phyloP scores from a whole-genome alignment of 805 yeast species.

The Spathaspora arborariae region DNA sequence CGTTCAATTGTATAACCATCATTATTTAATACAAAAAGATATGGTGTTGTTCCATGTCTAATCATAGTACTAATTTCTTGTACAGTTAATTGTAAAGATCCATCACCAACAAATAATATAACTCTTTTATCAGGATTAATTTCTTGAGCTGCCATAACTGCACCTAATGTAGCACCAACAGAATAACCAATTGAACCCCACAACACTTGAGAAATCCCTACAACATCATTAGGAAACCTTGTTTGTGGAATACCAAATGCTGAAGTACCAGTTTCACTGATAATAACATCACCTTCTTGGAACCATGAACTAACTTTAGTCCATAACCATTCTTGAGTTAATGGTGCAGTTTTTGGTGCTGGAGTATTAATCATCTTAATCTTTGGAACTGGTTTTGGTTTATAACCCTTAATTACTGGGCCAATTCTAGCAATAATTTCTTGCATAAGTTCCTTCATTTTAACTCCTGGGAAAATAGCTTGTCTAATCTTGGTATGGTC shows the following conservation, averaged over 20 bases:
- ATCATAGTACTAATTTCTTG: constrained; percentile 70
- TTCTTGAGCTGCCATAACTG: constrained; percentile 65
- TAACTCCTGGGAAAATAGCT: constrained; percentile 39
- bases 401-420: constrained; percentile 37
- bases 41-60: constrained; percentile 64
- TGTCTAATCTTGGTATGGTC: constrained; percentile 38
- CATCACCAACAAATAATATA: constrained; percentile 69
- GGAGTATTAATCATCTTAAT: constrained; percentile 45
- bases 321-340: constrained; percentile 69
- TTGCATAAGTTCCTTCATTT: constrained; percentile 44
- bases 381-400: constrained; percentile 53
- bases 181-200: constrained; percentile 78
- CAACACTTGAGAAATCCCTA: constrained; percentile 69
- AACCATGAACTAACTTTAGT: constrained; percentile 59
- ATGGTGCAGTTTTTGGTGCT: constrained; percentile 20
- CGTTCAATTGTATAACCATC: constrained; percentile 75
- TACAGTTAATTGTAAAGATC: constrained; percentile 70
- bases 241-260: constrained; percentile 69
- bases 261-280: constrained; percentile 74
- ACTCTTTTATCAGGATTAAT: constrained; percentile 58
- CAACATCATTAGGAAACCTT: constrained; percentile 56
- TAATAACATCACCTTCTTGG: constrained; percentile 60
- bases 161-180: constrained; percentile 66
- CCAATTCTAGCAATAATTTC: constrained; percentile 35
- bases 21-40: constrained; percentile 66